Evolutionary conservation across 768 basidiomycete genomes (phyloP).

Genomic region (Boletus eberwhitei): DNA sequence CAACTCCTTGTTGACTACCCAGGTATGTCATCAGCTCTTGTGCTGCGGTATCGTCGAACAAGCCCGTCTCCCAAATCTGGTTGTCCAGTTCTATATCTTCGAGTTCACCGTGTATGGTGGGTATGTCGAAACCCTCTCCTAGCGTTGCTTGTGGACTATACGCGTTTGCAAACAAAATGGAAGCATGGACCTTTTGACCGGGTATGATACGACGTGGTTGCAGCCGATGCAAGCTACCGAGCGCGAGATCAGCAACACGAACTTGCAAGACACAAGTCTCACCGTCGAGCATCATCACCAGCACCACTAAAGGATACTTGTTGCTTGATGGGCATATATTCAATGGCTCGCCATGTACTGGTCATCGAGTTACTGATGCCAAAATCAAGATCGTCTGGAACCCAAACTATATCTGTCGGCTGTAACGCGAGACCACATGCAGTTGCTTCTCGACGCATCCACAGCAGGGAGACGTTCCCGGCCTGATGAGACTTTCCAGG

Average conservation of each 20-base stretch:
- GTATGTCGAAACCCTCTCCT: conserved; percentile 26
- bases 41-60: conserved; percentile 21
- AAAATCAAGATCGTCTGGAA: conserved; percentile 25
- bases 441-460: conserved; percentile 34
- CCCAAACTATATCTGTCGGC: conserved; percentile 27
- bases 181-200: conserved; percentile 26
- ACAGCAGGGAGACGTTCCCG: conserved; percentile 27
- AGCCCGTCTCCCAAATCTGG: conserved; percentile 18
- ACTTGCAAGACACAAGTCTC: neutral
- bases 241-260: neutral
- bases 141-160: conserved; percentile 18
- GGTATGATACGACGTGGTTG: conserved; percentile 28
- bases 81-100: conserved; percentile 5
- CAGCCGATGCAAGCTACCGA: conserved; percentile 10
- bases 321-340: conserved; percentile 24
- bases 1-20: conserved; percentile 11
- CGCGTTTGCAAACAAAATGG: conserved; percentile 19
- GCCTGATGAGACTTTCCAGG: conserved; percentile 21
- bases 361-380: conserved; percentile 23
- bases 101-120: neutral
- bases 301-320: conserved; percentile 21
- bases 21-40: conserved; percentile 11
- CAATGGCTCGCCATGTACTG: conserved; percentile 10
- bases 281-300: conserved; percentile 18
- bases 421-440: conserved; percentile 24